phyloP scores from a whole-genome alignment of 495 filamentous ascomycete genomes.

The Lindgomyces ingoldianus region DNA sequence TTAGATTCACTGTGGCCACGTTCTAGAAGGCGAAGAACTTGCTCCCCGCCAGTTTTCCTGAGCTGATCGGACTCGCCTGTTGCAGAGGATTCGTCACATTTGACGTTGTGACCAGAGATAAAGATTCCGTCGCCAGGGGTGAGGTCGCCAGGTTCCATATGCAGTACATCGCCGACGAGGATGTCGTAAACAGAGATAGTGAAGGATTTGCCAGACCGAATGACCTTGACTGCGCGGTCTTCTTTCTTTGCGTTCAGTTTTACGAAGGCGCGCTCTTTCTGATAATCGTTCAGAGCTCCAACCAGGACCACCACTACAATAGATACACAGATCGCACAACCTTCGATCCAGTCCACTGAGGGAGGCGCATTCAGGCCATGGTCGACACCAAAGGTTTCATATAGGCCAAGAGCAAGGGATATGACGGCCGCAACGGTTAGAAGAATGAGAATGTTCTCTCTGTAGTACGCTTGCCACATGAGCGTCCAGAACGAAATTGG shows the following conservation, averaged over 20 bases:
- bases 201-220: slow-evolving; percentile 71
- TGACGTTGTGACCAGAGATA: slow-evolving; percentile 53
- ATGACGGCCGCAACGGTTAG: slow-evolving; percentile 76
- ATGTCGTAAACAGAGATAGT: slow-evolving; percentile 81
- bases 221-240: slow-evolving; percentile 67
- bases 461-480: slow-evolving; percentile 74
- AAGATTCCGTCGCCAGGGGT: slow-evolving; percentile 52
- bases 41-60: slow-evolving; percentile 68
- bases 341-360: slow-evolving; percentile 50
- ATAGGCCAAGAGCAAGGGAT: slow-evolving; percentile 77
- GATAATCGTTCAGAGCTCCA: slow-evolving; percentile 50
- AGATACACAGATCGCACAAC: slow-evolving; percentile 51
- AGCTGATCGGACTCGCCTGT: slow-evolving; percentile 70
- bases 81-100: slow-evolving; percentile 69
- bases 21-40: slow-evolving; percentile 81
- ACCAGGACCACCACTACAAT: slow-evolving; percentile 49
- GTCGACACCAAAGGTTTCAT: slow-evolving; percentile 56
- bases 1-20: slow-evolving; percentile 62
- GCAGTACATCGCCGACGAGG: slow-evolving; percentile 79
- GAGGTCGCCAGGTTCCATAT: slow-evolving; percentile 82
- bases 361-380: slow-evolving; percentile 39
- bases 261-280: slow-evolving; percentile 51
- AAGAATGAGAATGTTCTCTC: slow-evolving; percentile 79
- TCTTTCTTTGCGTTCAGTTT: slow-evolving; percentile 53
- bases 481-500: slow-evolving; percentile 69